Evolutionary conservation across 192 early-diverging fungal genomes (phyloP).

Genomic region (Entomortierella lignicola): DNA sequence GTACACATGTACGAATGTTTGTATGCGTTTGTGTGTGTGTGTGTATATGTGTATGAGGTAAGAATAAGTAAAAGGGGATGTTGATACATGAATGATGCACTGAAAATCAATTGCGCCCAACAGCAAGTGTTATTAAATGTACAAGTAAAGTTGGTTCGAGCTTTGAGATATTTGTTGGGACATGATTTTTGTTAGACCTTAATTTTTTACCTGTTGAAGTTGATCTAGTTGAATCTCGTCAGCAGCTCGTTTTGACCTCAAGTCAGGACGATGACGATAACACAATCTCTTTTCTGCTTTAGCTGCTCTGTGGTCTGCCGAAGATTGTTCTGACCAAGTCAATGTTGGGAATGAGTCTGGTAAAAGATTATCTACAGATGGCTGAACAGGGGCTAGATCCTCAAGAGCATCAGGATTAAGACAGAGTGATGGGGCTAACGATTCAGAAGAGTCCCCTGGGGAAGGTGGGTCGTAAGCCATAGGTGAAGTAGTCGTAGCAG

Average conservation of each 20-base stretch:
- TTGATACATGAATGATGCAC: no score
- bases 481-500: background rate
- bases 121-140: no score
- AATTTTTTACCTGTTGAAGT: constrained; percentile 61
- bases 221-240: constrained; percentile 61
- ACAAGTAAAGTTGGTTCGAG: no score
- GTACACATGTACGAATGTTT: no score
- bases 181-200: background rate
- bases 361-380: constrained; percentile 28
- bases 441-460: constrained; percentile 41
- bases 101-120: no score
- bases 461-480: constrained; percentile 55
- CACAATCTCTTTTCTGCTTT: constrained; percentile 56
- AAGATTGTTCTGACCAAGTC: constrained; percentile 47
- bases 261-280: constrained; percentile 71
- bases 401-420: constrained; percentile 51
- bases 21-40: no score
- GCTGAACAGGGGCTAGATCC: constrained; percentile 50
- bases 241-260: constrained; percentile 59
- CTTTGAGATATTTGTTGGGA: no score
- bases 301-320: constrained; percentile 38
- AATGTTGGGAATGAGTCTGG: constrained; percentile 40
- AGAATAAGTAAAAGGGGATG: no score
- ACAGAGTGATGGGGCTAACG: constrained; percentile 48
- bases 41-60: no score